Conservation (phyloP, 176 grass and related monocot genomes). For the Carex parvula region DNA sequence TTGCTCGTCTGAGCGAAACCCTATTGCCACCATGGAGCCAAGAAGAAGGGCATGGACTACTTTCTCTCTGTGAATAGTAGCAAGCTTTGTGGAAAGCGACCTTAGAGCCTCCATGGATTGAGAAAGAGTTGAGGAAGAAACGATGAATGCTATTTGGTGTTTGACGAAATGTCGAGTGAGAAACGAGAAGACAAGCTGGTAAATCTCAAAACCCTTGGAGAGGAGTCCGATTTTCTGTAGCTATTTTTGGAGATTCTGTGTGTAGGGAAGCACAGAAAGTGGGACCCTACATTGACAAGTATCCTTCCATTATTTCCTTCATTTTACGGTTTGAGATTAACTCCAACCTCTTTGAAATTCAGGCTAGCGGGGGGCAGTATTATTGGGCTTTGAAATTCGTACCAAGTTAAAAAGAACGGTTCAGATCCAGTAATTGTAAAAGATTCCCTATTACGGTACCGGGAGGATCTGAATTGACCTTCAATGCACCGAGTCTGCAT, state of each 20-base stretch:
- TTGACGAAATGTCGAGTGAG: neutral
- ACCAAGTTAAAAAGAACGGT: no score
- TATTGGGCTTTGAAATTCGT: no score
- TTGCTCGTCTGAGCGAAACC: conserved; percentile 50
- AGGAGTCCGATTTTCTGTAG: neutral
- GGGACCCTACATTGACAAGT: neutral
- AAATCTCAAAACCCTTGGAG: neutral
- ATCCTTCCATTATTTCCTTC: no score
- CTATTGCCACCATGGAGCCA: conserved; percentile 45
- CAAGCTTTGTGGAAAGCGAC: conserved; percentile 37
- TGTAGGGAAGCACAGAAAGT: neutral
- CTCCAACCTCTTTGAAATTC: no score
- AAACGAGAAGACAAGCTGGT: neutral
- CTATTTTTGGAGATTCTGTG: neutral
- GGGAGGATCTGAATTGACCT: no score
- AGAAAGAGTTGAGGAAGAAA: neutral
- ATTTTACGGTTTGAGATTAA: no score
- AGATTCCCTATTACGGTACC: no score
- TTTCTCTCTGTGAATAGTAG: conserved; percentile 42
- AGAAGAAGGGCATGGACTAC: conserved; percentile 52
- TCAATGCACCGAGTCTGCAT: no score
- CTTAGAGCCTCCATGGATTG: conserved; percentile 52
- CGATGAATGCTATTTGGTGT: neutral
- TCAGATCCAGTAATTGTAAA: no score
- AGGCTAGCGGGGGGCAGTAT: no score